Evolutionary conservation across 2,329 filamentous ascomycete genomes (phyloP).

Genomic region (Aschersonia sp.): DNA sequence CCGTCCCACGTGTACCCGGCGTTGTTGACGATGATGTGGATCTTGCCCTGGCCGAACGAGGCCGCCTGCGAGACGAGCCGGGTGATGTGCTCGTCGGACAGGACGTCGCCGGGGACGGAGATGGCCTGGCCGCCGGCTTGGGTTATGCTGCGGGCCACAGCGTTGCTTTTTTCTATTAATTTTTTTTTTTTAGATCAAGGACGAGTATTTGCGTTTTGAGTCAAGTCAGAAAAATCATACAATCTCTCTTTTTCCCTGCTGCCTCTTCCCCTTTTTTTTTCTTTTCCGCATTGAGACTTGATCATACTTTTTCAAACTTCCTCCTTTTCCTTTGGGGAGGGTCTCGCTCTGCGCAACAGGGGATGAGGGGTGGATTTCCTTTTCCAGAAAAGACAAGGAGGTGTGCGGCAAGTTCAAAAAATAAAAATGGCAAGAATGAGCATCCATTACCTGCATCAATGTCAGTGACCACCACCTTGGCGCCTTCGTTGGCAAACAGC

Average conservation of each 20-base stretch:
- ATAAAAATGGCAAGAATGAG: too few relatives aligned
- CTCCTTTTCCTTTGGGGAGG: too few relatives aligned
- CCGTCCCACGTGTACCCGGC: slow-evolving; percentile 89
- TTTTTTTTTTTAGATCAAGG: too few relatives aligned
- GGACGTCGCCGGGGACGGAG: slow-evolving; percentile 62
- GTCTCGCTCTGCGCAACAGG: too few relatives aligned
- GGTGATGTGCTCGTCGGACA: slow-evolving; percentile 55
- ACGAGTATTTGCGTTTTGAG: too few relatives aligned
- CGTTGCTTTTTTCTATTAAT: slow-evolving; percentile 40
- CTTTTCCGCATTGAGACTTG: neutral
- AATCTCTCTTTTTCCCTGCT: too few relatives aligned
- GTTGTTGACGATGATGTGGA: slow-evolving; percentile 85
- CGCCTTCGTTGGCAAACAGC: slow-evolving; percentile 77
- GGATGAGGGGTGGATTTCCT: too few relatives aligned
- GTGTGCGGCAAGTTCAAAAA: too few relatives aligned
- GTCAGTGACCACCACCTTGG: slow-evolving; percentile 71
- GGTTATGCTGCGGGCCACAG: slow-evolving; percentile 59
- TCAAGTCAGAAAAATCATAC: too few relatives aligned
- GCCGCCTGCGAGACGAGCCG: slow-evolving; percentile 60
- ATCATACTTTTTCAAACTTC: too few relatives aligned
- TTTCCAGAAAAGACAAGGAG: too few relatives aligned
- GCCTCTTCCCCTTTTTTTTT: too few relatives aligned
- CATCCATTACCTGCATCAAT: slow-evolving; percentile 49
- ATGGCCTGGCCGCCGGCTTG: slow-evolving; percentile 50
- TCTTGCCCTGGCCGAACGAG: slow-evolving; percentile 72